Conservation (phyloP, 2,329 filamentous ascomycete species). For the Monosporascus ibericus region DNA sequence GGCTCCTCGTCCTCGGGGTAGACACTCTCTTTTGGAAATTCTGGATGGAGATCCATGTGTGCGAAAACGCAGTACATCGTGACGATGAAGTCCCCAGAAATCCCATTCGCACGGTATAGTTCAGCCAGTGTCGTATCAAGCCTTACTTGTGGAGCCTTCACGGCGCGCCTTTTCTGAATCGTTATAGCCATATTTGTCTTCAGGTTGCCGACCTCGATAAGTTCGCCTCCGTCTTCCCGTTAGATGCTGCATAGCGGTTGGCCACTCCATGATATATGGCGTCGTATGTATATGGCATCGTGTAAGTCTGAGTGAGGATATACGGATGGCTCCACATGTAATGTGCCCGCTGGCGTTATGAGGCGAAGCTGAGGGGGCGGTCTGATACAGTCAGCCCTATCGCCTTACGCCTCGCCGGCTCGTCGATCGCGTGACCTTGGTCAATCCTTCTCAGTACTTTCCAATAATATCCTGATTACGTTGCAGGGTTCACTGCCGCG, state of each 20-base stretch:
- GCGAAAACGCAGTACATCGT: slow-evolving; percentile 19
- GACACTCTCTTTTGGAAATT: slow-evolving; percentile 12
- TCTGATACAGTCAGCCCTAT: background rate
- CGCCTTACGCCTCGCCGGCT: background rate
- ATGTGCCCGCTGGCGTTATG: background rate
- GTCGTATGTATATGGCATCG: background rate
- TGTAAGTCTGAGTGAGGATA: background rate
- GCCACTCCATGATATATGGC: background rate
- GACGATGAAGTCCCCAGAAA: slow-evolving; percentile 13
- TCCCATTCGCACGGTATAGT: slow-evolving; percentile 14
- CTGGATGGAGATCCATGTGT: slow-evolving; percentile 15
- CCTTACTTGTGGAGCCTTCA: background rate
- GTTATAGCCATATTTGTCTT: background rate
- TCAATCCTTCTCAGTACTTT: background rate
- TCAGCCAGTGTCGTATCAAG: slow-evolving; percentile 18
- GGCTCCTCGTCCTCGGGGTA: slow-evolving; percentile 19
- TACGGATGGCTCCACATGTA: background rate
- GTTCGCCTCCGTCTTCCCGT: background rate
- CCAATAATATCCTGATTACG: background rate
- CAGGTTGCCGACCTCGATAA: background rate
- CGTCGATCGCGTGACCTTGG: background rate
- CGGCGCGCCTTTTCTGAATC: background rate
- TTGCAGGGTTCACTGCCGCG: background rate
- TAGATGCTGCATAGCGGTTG: background rate
- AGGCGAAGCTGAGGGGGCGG: background rate